Base-by-base conservation (phyloP, 2,329 filamentous ascomycete species). In the Venturia carpophila region DNA sequence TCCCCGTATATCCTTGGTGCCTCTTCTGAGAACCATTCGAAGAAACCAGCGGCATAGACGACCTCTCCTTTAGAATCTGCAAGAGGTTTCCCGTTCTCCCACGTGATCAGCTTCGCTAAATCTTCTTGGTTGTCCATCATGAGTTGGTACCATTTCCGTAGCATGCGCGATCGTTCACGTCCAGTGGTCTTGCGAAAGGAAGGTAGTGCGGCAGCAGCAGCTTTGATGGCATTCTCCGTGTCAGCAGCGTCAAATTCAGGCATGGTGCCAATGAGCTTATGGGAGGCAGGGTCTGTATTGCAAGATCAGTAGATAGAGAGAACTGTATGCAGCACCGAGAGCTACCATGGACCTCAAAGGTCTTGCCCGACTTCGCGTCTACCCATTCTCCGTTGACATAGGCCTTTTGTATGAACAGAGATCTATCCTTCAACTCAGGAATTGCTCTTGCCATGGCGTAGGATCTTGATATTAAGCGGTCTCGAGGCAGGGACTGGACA, bases 331-430 rank as follows among this genome's bases (percentile, higher is more conserved):
- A 27, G 47, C 7, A 15, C 47, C 17, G 19, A 37, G 63, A 72
- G 56, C 71, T 66, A 27, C 42, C 55, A 39, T 66, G 21, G 67
- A 97, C 90, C 74, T 94, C 87, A 76, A 97, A 99, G 58, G 91
- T 96, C 83, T 95, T 87, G 73, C 91, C 91, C 0, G 91, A 96
- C 72, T 86, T 85, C 70, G 93, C 90, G 70, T 84, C 83, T 68
- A 95, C 84, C 90, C 92, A 99, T 83, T 96, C 84, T 72, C 94
- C 94, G 75, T 99, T 93, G 73, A 97, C 87, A 74, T 93, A 97
- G 72, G 86, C 79, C 74, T 92, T 84, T 70, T 88, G 85, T 80
- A 95, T 97, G 72, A 97, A 84, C 67, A 99, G 84, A 30, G 76
- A 79, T 68, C 77, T 76, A 70, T 82, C 79, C 67, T 76, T 80